Evolutionary conservation across 2,329 filamentous ascomycete species (phyloP), one percentile per base, ranked within the genome.

Genomic region (Aspergillus eucalypticola): DNA sequence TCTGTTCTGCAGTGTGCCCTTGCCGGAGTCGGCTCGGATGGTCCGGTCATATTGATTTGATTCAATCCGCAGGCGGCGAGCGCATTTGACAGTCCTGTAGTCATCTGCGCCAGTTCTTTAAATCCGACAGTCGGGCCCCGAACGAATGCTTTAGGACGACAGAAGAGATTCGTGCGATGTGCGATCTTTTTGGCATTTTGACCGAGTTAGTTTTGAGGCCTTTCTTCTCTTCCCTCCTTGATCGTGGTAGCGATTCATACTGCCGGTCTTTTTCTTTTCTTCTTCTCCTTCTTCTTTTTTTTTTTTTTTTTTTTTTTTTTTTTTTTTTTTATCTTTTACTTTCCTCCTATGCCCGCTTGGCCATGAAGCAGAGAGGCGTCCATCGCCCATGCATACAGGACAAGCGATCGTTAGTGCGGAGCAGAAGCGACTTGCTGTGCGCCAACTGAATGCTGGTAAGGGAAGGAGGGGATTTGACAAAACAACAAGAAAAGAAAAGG

Each of bases 371-470:
- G 10, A 44, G 21, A 21, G 17, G 41, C 41, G 8, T 10, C 41
- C 41, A 11, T 44, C 17, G 41, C 41, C 13, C 41, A n/a, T 15
- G 17, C 32, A 59, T 25, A 19, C 29, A 49, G 46, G 52, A 56
- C 39, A 51, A 27, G 49, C 53, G 50, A 29, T 27, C 35, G 27
- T 32, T 15, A 50, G 38, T 15, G 56, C 44, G 38, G 56, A 52
- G 44, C 39, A 57, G 56, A 39, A 32, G 57, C 60, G 50, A 54
- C 39, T 55, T 57, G 25, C 39, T 46, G 54, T 55, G 53, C 11
- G 54, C 49, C 48, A 57, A 48, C 46, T 49, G 54, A 60, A 41
- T 55, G 21, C 48, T 57, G 49, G 49, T 8, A 29, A 10, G 27
- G 10, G 27, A 29, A 7, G 29, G 29, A 11, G 29, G 10, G 10